Conservation (phyloP, 345 rosid species). For the Gossypium raimondii region DNA sequence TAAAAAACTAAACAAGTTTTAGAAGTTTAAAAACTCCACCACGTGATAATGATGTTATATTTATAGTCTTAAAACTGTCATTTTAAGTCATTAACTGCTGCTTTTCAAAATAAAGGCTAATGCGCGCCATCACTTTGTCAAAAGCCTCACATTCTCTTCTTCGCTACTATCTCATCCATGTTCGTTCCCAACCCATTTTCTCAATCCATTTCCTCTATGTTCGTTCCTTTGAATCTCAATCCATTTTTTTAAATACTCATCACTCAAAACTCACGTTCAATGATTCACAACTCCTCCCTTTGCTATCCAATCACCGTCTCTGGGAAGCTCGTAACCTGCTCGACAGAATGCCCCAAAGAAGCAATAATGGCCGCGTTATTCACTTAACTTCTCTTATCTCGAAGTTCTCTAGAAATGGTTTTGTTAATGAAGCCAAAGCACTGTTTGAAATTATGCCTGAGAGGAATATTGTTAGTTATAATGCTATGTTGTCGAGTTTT, state of each 20-base stretch:
- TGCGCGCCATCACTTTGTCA: slow-evolving; percentile 9
- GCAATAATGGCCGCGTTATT: slow-evolving; percentile 6
- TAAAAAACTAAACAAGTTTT: too few species aligned
- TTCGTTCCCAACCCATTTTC: background rate
- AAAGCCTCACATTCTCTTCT: background rate
- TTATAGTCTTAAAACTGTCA: background rate
- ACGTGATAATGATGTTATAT: too few species aligned
- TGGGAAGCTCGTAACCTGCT: slow-evolving; percentile 11
- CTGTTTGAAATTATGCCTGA: slow-evolving; percentile 21
- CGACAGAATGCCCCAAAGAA: slow-evolving; percentile 15
- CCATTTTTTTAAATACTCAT: background rate
- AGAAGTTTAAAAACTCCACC: too few species aligned
- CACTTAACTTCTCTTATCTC: slow-evolving; percentile 14
- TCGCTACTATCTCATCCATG: background rate
- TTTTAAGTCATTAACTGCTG: background rate
- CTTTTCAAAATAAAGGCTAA: background rate
- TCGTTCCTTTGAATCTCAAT: slow-evolving; percentile 4
- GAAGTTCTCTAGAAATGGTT: slow-evolving; percentile 12
- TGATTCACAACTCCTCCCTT: slow-evolving; percentile 2
- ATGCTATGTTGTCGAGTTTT: slow-evolving; percentile 16
- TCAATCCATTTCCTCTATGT: background rate
- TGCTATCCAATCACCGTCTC: slow-evolving; percentile 1
- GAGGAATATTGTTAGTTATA: slow-evolving; percentile 18
- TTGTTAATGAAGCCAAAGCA: slow-evolving; percentile 16
- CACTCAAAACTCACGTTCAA: background rate